Conservation (phyloP, 2,329 filamentous ascomycete genomes). For the Cryphonectria nitschkei region DNA sequence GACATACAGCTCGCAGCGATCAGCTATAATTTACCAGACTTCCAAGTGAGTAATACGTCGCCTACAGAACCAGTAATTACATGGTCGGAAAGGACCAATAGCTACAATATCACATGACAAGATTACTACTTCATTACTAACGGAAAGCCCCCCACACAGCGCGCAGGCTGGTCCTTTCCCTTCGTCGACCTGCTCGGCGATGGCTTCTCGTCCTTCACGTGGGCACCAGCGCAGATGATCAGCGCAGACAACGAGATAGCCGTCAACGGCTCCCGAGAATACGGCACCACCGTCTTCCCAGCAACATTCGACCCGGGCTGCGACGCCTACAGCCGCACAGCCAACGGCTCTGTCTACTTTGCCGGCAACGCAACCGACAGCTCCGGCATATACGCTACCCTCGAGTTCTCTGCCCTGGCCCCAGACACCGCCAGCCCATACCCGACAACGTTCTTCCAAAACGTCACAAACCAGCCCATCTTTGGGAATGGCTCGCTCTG, state of each 20-base stretch:
- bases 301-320: conserved; percentile 51
- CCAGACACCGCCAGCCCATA: conserved; percentile 35
- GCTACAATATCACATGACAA: conserved; percentile 18
- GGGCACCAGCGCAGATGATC: conserved; percentile 52
- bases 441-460: conserved; percentile 49
- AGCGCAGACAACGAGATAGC: conserved; percentile 47
- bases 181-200: conserved; percentile 58
- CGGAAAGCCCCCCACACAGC: conserved; percentile 39
- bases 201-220: conserved; percentile 55
- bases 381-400: conserved; percentile 36
- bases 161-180: conserved; percentile 56
- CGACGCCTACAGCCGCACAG: conserved; percentile 49
- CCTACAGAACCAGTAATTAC: neutral
- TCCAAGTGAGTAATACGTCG: conserved; percentile 45
- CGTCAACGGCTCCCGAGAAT: conserved; percentile 48
- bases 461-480: conserved; percentile 61
- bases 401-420: conserved; percentile 34
- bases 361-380: conserved; percentile 30
- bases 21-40: conserved; percentile 48
- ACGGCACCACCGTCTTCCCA: conserved; percentile 49
- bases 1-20: conserved; percentile 49
- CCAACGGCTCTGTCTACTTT: conserved; percentile 36
- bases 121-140: neutral
- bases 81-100: neutral
- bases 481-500: conserved; percentile 52